Base-by-base conservation (phyloP, 345 rosid species). In the Carallia brachiata region DNA sequence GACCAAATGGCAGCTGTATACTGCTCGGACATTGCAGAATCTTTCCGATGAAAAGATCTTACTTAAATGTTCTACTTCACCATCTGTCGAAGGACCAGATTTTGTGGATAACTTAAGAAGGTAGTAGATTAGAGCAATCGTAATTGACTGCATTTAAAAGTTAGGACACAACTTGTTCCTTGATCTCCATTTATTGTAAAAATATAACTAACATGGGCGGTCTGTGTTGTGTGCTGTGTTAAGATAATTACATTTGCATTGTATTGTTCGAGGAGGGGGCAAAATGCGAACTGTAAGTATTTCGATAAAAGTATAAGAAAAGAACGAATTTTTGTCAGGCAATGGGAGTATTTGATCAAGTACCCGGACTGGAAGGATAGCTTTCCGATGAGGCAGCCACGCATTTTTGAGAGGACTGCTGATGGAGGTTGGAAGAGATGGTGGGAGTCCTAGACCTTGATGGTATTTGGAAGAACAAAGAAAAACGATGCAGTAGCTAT, bases 11-110 rank as follows among this genome's bases (percentile, higher is more conserved):
- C 75, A 75, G 27, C 44, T 70, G 27, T 70, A 18, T 34, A 2
- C n/a, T 65, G 84, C 83, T 65, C 75, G 65, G 77, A 58, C 79
- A 37, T 67, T 86, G 65, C 78, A 70, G 71, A 59, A 63, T 40
- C 80, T 81, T 73, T 66, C 90, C 7, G 97, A 94, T 69, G 75
- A 75, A 63, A 87, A 89, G 58, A 81, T 94, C 64, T 90, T 94
- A 31, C 65, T 28, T 37, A 4, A 4, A 2, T 88, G 91, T 67
- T 94, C 97, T 31, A 87, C 96, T 64, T 89, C 98, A 68, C 98
- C 96, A 75, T 73, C 65, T 63, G 90, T 95, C n/a, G 97, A 91
- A 80, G 88, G 83, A 63, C 90, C 91, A 54, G 95, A 94, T 70
- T 94, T 94, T 75, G 89, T 94, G 69, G 88, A 82, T 66, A 84